Evolutionary conservation across 1,139 yeast species (phyloP).

Genomic region (Magnusiomyces tetraspermus): DNA sequence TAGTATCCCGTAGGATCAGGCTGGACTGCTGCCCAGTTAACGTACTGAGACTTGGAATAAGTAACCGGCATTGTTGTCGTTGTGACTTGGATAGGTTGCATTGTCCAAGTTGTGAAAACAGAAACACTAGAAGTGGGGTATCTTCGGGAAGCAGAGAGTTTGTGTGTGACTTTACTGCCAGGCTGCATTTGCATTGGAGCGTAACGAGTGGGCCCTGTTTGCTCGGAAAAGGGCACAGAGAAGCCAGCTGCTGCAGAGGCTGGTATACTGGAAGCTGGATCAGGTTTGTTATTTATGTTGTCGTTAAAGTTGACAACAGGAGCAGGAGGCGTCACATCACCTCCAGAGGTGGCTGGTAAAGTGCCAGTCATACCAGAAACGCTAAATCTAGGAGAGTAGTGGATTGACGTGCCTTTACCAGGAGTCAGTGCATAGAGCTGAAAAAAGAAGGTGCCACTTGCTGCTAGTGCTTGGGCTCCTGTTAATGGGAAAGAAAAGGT

Average conservation of each 20-base stretch:
- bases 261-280: too few species aligned
- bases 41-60: constrained; percentile 53
- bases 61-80: constrained; percentile 81
- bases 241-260: constrained; percentile 35
- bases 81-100: constrained; percentile 37
- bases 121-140: constrained; percentile 58
- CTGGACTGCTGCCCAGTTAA: constrained; percentile 46
- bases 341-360: constrained; percentile 34
- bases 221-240: constrained; percentile 56
- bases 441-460: constrained; percentile 58
- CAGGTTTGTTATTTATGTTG: background rate
- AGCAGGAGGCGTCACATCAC: constrained; percentile 37
- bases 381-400: constrained; percentile 59
- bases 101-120: constrained; percentile 38
- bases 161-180: constrained; percentile 48
- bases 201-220: constrained; percentile 63
- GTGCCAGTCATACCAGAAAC: constrained; percentile 66
- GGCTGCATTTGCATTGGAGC: constrained; percentile 95
- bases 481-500: constrained; percentile 17
- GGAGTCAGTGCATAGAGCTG: constrained; percentile 45
- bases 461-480: constrained; percentile 37
- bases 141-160: constrained; percentile 19
- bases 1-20: constrained; percentile 23
- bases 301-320: constrained; percentile 26
- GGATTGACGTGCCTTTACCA: constrained; percentile 47